Conservation (phyloP, 1,139 yeast genomes). For the Groenewaldozyma auringiensis region DNA sequence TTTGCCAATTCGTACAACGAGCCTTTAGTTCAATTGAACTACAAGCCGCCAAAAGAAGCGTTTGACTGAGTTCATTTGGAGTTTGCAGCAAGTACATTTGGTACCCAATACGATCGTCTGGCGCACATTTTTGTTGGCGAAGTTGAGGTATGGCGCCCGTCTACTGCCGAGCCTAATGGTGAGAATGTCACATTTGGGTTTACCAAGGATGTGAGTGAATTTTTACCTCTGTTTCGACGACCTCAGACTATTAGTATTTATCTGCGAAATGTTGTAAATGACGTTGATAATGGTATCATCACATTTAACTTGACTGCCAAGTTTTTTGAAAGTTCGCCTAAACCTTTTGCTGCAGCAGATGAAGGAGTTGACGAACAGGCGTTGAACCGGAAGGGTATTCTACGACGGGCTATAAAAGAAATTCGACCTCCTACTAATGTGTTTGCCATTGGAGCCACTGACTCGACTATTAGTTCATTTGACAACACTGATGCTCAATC, state of each 20-base stretch:
- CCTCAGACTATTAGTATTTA: constrained; percentile 41
- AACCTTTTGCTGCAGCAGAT: not conserved
- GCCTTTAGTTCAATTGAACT: constrained; percentile 37
- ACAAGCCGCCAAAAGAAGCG: constrained; percentile 36
- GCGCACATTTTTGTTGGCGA: constrained; percentile 62
- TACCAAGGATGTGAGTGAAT: constrained; percentile 59
- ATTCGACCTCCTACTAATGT: not conserved
- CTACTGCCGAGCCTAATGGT: constrained; percentile 68
- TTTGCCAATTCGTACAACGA: constrained; percentile 56
- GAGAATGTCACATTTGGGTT: constrained; percentile 36
- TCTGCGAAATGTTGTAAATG: constrained; percentile 57
- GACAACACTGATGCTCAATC: not conserved
- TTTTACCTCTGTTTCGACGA: constrained; percentile 43
- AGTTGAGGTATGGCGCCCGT: constrained; percentile 72
- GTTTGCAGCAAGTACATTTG: constrained; percentile 50
- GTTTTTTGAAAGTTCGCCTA: constrained; percentile 32
- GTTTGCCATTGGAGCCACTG: not conserved
- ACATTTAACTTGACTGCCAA: constrained; percentile 46
- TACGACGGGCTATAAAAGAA: not conserved
- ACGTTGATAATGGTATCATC: constrained; percentile 53
- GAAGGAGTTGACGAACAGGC: constrained; percentile 5
- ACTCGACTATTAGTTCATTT: not conserved
- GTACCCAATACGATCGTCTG: constrained; percentile 71
- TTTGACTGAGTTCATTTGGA: constrained; percentile 58
- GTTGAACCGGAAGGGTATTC: not conserved